Evolutionary conservation across 2,329 filamentous ascomycete species (phyloP), one percentile per base, ranked within the genome.

Genomic region (Tolypocladium tundrense): DNA sequence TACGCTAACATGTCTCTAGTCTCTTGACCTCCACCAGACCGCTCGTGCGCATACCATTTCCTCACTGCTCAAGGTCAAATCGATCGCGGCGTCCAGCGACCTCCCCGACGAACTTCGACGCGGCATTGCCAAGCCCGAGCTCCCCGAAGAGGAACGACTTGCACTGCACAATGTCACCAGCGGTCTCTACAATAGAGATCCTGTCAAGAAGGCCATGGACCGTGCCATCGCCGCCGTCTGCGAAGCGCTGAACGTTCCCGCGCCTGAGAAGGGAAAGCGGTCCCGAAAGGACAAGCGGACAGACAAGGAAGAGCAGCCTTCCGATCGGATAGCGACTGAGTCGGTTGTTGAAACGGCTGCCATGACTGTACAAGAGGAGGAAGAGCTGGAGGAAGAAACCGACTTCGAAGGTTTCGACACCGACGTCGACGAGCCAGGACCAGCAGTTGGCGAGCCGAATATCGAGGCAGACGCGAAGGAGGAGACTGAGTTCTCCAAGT

Each of bases 111-210:
- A 76, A 21, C 70, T 84, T 43, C 77, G 74, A 57, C 69, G 66
- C 19, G 74, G 76, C 33, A 68, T 81, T 0, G 71, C 79, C 19
- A 82, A 79, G 61, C 77, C 79, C 3, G 72, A 79, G 1, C 67
- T 84, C 3, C 73, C 77, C 1, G 78, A 80, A 50, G 80, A 83
- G 55, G 79, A 84, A 63, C 73, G 71, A 56, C 62, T 68, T 0
- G 75, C 79, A 3, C 69, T 84, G 33, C 82, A 85, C 64, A 84
- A 84, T 65, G 81, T 85, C 55, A 84, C 82, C 33, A 85, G 82
- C 59, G 76, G 75, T 9, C 70, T 85, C 3, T 84, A 78, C 66
- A 83, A 80, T 59, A 72, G 76, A 56, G 74, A 75, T 7, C 73
- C 77, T 37, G 80, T 84, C 56, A 78, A 76, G 61, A 73, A 77